A percentile compares a stretch with the other conserved stretches of the same genome.
Conservation (phyloP, 495 filamentous ascomycete genomes). For the Hypoxylon fuscum region DNA sequence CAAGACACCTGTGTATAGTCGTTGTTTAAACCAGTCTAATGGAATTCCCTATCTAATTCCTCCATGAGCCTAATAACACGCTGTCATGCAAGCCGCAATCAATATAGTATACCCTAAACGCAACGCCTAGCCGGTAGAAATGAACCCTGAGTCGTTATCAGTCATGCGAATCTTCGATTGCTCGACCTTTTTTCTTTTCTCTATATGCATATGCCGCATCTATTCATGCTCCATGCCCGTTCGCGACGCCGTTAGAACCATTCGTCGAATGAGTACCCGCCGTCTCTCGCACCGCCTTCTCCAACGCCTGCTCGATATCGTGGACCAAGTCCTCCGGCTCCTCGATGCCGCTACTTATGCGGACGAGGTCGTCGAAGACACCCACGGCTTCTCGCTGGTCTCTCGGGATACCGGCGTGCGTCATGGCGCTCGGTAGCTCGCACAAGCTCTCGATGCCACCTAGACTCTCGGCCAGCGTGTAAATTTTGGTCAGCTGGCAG, state of each 20-base stretch:
- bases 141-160: neutral
- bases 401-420: slow-evolving; percentile 91
- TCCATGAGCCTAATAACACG: neutral
- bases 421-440: slow-evolving; percentile 94
- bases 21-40: no score
- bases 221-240: slow-evolving; percentile 15
- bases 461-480: slow-evolving; percentile 91
- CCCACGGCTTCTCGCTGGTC: slow-evolving; percentile 90
- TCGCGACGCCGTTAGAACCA: slow-evolving; percentile 31
- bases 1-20: no score
- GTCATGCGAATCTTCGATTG: neutral
- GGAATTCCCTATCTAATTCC: neutral
- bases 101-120: neutral
- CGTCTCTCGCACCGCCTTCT: slow-evolving; percentile 70
- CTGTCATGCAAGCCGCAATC: neutral
- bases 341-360: slow-evolving; percentile 93
- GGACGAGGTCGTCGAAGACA: slow-evolving; percentile 96
- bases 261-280: slow-evolving; percentile 48
- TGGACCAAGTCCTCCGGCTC: slow-evolving; percentile 83
- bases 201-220: neutral
- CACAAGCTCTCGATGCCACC: slow-evolving; percentile 93
- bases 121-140: neutral
- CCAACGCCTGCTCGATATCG: slow-evolving; percentile 87
- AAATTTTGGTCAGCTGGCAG: slow-evolving; percentile 88
- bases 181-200: neutral